Percentiles rank a stretch among this genome's conserved stretches.
phyloP scores from a whole-genome alignment of 371 early-diverging fungal genomes.

The Circinella minor region DNA sequence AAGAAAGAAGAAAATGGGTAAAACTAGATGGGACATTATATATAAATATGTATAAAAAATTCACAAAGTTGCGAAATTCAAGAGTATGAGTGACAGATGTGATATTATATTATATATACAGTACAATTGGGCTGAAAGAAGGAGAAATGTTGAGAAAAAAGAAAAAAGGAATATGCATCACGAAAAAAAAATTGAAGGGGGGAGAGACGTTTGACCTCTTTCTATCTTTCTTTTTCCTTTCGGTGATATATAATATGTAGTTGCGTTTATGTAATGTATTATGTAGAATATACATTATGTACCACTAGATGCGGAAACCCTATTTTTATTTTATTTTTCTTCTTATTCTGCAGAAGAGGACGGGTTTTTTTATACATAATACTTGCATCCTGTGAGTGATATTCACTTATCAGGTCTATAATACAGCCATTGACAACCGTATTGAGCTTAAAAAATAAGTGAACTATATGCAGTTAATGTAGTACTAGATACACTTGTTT shows the following conservation, averaged over 20 bases:
- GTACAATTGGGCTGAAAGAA: conserved; percentile 1
- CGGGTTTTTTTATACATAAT: neutral
- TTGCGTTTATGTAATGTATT: too few relatives aligned
- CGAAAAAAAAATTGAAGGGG: neutral
- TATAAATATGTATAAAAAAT: neutral
- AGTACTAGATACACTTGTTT: neutral
- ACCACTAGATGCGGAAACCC: neutral
- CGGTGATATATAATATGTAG: too few relatives aligned
- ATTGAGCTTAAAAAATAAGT: too few relatives aligned
- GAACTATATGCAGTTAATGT: neutral
- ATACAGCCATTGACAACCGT: too few relatives aligned
- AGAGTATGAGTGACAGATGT: neutral
- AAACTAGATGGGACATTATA: neutral
- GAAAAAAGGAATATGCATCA: neutral
- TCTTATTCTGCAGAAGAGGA: neutral
- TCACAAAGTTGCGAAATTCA: conserved; percentile 4
- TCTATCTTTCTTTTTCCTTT: too few relatives aligned
- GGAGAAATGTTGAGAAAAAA: neutral
- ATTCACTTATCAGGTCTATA: too few relatives aligned
- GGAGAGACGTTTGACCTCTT: neutral
- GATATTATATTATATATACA: too few relatives aligned
- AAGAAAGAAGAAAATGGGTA: too few relatives aligned
- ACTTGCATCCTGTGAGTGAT: too few relatives aligned
- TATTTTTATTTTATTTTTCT: neutral
- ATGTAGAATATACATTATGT: too few relatives aligned